Conservation (phyloP, 73 alveolate genomes). For the Paramecium sonneborni region DNA sequence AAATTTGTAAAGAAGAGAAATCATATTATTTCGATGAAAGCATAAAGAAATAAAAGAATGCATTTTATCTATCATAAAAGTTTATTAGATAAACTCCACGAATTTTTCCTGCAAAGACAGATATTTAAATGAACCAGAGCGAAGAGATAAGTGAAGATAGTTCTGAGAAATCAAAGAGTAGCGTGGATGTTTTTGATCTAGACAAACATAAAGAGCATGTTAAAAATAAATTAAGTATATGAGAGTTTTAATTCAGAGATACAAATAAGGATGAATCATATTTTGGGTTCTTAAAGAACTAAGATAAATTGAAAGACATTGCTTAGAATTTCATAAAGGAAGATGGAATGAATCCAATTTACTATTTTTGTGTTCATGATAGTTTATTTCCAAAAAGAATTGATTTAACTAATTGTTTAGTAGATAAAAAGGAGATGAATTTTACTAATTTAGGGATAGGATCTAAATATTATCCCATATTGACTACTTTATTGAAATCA, state of each 20-base stretch:
- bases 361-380: slow-evolving; percentile 33
- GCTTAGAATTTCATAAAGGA: background rate
- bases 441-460: slow-evolving; percentile 8
- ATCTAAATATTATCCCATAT: slow-evolving; percentile 19
- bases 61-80: background rate
- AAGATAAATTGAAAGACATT: slow-evolving; percentile 8
- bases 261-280: background rate
- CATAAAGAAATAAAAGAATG: background rate
- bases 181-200: background rate
- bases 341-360: background rate
- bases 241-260: slow-evolving; percentile 24
- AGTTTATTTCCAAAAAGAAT: slow-evolving; percentile 9
- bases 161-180: background rate
- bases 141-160: slow-evolving; percentile 8
- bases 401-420: slow-evolving; percentile 24
- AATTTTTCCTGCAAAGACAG: background rate
- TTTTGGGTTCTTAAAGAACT: slow-evolving; percentile 9
- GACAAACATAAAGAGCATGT: slow-evolving; percentile 21
- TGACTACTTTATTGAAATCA: background rate
- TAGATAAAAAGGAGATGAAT: slow-evolving; percentile 29
- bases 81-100: background rate
- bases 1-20: background rate
- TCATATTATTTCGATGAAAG: background rate
- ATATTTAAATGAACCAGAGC: background rate
- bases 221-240: slow-evolving; percentile 6